A percentile compares a stretch with the other conserved stretches of the same genome.
phyloP scores from a whole-genome alignment of 2,329 filamentous ascomycete species.

The Esteya vermicola region DNA sequence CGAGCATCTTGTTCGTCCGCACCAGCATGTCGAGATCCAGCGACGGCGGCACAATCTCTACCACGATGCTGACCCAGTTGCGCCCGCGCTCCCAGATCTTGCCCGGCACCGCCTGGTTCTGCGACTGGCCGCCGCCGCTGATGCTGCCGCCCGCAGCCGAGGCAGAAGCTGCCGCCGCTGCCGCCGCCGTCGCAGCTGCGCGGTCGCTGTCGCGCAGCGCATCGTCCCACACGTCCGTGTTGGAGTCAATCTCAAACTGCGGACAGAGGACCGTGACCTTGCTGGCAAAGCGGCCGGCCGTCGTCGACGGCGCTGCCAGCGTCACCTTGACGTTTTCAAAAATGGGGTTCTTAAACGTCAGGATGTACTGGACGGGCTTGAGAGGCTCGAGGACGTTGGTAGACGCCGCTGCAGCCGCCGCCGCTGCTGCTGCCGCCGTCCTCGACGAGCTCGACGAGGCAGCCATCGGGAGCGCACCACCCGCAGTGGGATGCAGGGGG shows the following conservation, averaged over 20 bases:
- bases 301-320: slow-evolving; percentile 68
- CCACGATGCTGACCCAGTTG: slow-evolving; percentile 88
- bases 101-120: slow-evolving; percentile 67
- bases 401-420: slow-evolving; percentile 5
- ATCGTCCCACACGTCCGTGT: slow-evolving; percentile 80
- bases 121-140: slow-evolving; percentile 18
- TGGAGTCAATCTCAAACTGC: slow-evolving; percentile 85
- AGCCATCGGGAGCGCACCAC: slow-evolving; percentile 1
- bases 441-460: neutral
- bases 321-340: slow-evolving; percentile 84
- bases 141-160: slow-evolving; percentile 13
- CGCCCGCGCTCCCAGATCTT: slow-evolving; percentile 93
- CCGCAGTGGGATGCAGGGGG: slow-evolving; percentile 25
- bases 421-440: slow-evolving; percentile 11
- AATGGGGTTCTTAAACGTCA: slow-evolving; percentile 86
- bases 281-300: slow-evolving; percentile 61
- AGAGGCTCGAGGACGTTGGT: slow-evolving; percentile 38
- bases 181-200: slow-evolving; percentile 21
- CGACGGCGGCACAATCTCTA: slow-evolving; percentile 68
- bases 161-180: slow-evolving; percentile 25
- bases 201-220: slow-evolving; percentile 48
- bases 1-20: slow-evolving; percentile 14
- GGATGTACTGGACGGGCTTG: slow-evolving; percentile 59
- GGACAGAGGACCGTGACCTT: slow-evolving; percentile 88
- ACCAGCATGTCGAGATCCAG: slow-evolving; percentile 25